A percentile compares a stretch with the other conserved stretches of the same genome.
These are phyloP conservation scores for Xanthoparmelia taractica DNA, from an alignment of 495 filamentous ascomycete species.

Conservation along the genomic window DNA sequence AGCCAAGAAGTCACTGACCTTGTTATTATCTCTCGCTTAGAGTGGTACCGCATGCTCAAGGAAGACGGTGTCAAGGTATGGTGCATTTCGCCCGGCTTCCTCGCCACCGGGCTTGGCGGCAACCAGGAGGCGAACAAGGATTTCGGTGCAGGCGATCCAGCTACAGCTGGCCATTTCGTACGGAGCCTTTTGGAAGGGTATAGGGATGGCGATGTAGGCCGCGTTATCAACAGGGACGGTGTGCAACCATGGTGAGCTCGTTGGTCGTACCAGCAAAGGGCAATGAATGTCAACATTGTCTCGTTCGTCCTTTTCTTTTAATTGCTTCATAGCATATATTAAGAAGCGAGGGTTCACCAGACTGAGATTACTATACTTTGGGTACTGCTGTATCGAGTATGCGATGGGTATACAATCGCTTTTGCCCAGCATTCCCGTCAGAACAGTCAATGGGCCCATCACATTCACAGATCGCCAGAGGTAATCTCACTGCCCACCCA, in stretches of 20 bases:
- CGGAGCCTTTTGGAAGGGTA: conserved; percentile 40
- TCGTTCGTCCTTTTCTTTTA: no score
- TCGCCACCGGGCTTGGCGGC: conserved; percentile 47
- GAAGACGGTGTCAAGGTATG: conserved; percentile 56
- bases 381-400: no score
- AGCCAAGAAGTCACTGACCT: neutral
- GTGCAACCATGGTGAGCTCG: conserved; percentile 39
- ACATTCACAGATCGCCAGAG: no score
- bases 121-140: neutral
- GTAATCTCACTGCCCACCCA: no score
- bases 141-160: neutral
- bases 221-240: conserved; percentile 31
- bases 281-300: no score
- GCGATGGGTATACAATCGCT: no score
- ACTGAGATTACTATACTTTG: no score
- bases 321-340: no score
- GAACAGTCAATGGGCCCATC: no score
- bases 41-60: conserved; percentile 45
- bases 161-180: conserved; percentile 38
- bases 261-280: neutral
- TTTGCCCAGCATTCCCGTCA: no score
- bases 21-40: conserved; percentile 2
- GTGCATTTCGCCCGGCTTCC: conserved; percentile 46
- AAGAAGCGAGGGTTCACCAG: no score
- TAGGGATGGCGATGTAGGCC: conserved; percentile 43